These are phyloP conservation scores for Pseudogymnoascus sp. DNA, from an alignment of 2,329 filamentous ascomycete species.

Conservation along the genomic window DNA sequence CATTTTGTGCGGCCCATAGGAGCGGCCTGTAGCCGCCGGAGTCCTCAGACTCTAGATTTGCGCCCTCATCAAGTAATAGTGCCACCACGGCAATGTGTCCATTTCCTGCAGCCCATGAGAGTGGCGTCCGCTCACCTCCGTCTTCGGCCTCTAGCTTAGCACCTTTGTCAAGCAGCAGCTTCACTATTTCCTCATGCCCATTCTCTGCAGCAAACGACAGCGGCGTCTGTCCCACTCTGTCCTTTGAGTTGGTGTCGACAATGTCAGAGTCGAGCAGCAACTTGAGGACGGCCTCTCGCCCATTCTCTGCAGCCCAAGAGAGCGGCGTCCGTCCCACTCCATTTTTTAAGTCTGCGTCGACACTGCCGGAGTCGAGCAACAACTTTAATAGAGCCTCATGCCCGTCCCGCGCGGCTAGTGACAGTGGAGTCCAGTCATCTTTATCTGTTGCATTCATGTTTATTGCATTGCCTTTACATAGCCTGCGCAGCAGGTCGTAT, in stretches of 20 bases:
- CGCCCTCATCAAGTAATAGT: not conserved
- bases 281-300: constrained; percentile 6
- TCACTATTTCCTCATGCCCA: not conserved
- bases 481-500: not conserved
- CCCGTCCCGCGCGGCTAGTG: constrained; percentile 7
- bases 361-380: constrained; percentile 7
- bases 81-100: not conserved
- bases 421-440: not conserved
- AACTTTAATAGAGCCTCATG: constrained; percentile 3
- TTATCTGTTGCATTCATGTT: constrained; percentile 13
- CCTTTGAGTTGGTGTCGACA: constrained; percentile 6
- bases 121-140: not conserved
- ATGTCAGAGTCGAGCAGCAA: constrained; percentile 1
- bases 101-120: not conserved
- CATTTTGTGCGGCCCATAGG: not conserved
- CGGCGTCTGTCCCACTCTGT: not conserved
- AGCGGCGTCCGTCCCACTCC: not conserved
- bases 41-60: not conserved
- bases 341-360: not conserved
- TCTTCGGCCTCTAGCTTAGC: not conserved
- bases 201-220: not conserved
- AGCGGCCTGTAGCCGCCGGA: not conserved
- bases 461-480: constrained; percentile 12
- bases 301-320: constrained; percentile 9
- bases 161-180: not conserved